Percentiles rank a stretch among this genome's conserved stretches.
phyloP scores from a whole-genome alignment of 768 basidiomycete genomes.

The Mycena galericulata region DNA sequence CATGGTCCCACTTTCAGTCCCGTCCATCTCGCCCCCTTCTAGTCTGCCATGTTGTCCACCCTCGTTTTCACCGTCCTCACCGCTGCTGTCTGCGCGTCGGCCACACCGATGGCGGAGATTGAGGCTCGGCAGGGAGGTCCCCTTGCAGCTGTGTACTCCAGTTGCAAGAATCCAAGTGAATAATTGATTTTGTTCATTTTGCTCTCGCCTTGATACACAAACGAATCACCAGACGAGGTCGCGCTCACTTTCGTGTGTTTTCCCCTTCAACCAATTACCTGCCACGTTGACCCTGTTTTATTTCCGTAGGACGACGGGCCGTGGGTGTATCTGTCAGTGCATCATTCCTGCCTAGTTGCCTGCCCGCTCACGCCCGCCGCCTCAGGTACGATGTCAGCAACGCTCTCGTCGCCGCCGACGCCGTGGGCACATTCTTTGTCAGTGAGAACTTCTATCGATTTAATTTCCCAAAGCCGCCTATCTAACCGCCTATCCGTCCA shows the following conservation, averaged over 20 bases:
- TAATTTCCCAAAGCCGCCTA: neutral
- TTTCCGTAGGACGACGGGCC: constrained; percentile 17
- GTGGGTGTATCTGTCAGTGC: constrained; percentile 11
- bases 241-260: constrained; percentile 14
- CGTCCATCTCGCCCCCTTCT: neutral
- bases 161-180: neutral
- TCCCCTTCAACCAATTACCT: neutral
- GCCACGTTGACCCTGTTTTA: neutral
- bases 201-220: too few species aligned
- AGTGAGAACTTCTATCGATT: constrained; percentile 18
- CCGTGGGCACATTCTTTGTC: constrained; percentile 46
- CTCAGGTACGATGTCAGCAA: constrained; percentile 49
- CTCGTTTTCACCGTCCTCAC: neutral
- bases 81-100: neutral
- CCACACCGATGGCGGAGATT: neutral
- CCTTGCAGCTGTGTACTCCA: constrained; percentile 1
- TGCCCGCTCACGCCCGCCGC: neutral
- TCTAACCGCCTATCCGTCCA: neutral
- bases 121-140: neutral
- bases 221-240: neutral
- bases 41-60: neutral
- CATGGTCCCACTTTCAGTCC: neutral
- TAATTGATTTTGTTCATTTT: too few species aligned
- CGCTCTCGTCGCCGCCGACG: constrained; percentile 38
- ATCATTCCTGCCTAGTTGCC: neutral